phyloP scores from a whole-genome alignment of 1,284 basidiomycete genomes.

The Schizopora paradoxa region DNA sequence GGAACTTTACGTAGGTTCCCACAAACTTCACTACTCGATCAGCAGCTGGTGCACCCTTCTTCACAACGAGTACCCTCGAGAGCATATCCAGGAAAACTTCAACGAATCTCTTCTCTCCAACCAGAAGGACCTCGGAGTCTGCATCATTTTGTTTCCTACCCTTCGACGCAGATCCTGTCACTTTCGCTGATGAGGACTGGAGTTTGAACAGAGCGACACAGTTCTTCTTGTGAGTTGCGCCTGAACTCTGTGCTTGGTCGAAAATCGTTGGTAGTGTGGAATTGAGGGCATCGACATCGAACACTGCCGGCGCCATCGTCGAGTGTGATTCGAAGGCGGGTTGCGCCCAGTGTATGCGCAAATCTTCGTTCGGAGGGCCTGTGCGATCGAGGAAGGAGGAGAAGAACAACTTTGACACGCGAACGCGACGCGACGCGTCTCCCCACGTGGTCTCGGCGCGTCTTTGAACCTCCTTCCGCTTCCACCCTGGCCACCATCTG shows the following conservation, averaged over 20 bases:
- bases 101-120: constrained; percentile 14
- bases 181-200: constrained; percentile 10
- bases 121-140: constrained; percentile 9
- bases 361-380: background rate
- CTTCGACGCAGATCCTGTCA: constrained; percentile 8
- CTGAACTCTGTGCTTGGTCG: constrained; percentile 16
- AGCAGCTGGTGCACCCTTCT: constrained; percentile 14
- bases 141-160: constrained; percentile 5
- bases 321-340: background rate
- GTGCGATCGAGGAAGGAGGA: background rate
- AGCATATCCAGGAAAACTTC: constrained; percentile 17
- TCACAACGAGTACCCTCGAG: constrained; percentile 16
- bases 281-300: constrained; percentile 12
- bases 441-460: background rate
- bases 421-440: background rate
- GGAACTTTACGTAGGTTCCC: constrained; percentile 14
- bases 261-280: constrained; percentile 11
- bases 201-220: constrained; percentile 17
- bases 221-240: constrained; percentile 19
- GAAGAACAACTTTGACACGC: background rate
- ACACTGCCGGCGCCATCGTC: constrained; percentile 12
- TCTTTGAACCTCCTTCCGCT: background rate
- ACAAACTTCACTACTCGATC: constrained; percentile 17
- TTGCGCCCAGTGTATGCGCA: background rate
- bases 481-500: background rate